phyloP scores from a whole-genome alignment of 2,329 filamentous ascomycete genomes.

The Paecilomyces formosus region DNA sequence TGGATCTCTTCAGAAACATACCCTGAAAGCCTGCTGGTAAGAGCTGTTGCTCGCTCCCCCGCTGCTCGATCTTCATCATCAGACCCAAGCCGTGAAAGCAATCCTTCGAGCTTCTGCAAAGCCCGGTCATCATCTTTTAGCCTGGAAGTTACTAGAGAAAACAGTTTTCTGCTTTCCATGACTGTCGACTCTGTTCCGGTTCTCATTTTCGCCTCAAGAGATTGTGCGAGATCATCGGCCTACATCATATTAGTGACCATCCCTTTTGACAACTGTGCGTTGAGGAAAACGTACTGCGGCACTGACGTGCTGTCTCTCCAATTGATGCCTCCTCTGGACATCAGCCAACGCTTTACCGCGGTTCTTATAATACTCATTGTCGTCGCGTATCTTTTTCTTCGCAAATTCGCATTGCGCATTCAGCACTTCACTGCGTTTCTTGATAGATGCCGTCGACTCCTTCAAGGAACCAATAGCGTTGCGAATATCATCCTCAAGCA shows the following conservation, averaged over 20 bases:
- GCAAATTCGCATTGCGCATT: slow-evolving; percentile 24
- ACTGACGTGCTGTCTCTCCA: slow-evolving; percentile 24
- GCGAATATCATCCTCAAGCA: slow-evolving; percentile 32
- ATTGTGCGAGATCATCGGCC: slow-evolving; percentile 27
- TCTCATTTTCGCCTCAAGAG: slow-evolving; percentile 23
- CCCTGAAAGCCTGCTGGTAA: slow-evolving; percentile 22
- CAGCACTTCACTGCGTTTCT: slow-evolving; percentile 25
- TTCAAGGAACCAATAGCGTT: slow-evolving; percentile 27
- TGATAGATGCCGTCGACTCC: slow-evolving; percentile 27
- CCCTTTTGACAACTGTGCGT: neutral
- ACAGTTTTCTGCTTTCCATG: slow-evolving; percentile 24
- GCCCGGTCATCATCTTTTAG: slow-evolving; percentile 31
- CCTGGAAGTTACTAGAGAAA: slow-evolving; percentile 22
- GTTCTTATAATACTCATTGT: slow-evolving; percentile 15
- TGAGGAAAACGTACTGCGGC: slow-evolving; percentile 20
- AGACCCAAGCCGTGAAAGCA: slow-evolving; percentile 19
- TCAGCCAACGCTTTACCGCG: slow-evolving; percentile 19
- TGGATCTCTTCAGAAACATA: slow-evolving; percentile 30
- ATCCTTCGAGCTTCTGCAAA: slow-evolving; percentile 21
- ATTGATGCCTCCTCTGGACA: slow-evolving; percentile 27
- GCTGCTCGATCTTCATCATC: slow-evolving; percentile 20
- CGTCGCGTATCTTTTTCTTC: slow-evolving; percentile 15
- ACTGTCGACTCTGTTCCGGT: slow-evolving; percentile 22
- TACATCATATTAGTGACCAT: slow-evolving; percentile 13
- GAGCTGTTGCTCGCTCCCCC: slow-evolving; percentile 18